Conservation (phyloP, 2,329 filamentous ascomycete genomes). For the Coniosporium tulheliwenetii region DNA sequence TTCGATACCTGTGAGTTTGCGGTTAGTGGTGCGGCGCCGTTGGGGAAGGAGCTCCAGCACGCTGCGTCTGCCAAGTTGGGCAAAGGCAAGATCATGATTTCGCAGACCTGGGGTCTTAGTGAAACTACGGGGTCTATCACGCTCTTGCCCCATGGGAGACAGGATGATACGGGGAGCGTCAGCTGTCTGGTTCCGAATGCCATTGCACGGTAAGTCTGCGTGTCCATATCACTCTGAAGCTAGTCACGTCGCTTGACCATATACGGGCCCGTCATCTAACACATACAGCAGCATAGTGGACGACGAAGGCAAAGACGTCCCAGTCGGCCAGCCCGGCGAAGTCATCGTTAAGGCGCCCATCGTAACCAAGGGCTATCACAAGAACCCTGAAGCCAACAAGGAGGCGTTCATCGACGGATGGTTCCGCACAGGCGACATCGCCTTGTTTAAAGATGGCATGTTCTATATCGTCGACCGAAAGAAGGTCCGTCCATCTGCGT, state of each 20-base stretch:
- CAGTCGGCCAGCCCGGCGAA: constrained; percentile 15
- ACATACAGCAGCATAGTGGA: constrained; percentile 18
- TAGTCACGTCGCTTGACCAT: not conserved
- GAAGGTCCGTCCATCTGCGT: constrained; percentile 11
- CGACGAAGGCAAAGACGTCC: constrained; percentile 16
- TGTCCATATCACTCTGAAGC: too few species aligned
- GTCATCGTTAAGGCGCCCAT: constrained; percentile 16
- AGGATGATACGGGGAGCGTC: constrained; percentile 33
- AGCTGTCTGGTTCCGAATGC: constrained; percentile 19
- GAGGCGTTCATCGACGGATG: constrained; percentile 23
- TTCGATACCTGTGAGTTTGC: constrained; percentile 34
- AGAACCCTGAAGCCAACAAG: constrained; percentile 19
- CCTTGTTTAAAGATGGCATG: constrained; percentile 13
- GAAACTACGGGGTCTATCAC: constrained; percentile 38
- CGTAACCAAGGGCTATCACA: constrained; percentile 24
- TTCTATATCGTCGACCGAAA: constrained; percentile 22
- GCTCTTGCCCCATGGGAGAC: constrained; percentile 22
- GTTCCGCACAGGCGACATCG: constrained; percentile 14
- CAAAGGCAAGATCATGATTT: constrained; percentile 18
- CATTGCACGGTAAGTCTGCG: not conserved
- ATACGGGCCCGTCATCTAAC: too few species aligned
- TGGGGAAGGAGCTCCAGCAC: constrained; percentile 25
- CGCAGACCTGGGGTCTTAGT: constrained; percentile 43
- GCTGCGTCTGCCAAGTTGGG: constrained; percentile 25
- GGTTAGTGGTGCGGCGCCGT: constrained; percentile 25